phyloP scores from a whole-genome alignment of 1,139 yeast genomes.

The Zygoascus hellenicus region DNA sequence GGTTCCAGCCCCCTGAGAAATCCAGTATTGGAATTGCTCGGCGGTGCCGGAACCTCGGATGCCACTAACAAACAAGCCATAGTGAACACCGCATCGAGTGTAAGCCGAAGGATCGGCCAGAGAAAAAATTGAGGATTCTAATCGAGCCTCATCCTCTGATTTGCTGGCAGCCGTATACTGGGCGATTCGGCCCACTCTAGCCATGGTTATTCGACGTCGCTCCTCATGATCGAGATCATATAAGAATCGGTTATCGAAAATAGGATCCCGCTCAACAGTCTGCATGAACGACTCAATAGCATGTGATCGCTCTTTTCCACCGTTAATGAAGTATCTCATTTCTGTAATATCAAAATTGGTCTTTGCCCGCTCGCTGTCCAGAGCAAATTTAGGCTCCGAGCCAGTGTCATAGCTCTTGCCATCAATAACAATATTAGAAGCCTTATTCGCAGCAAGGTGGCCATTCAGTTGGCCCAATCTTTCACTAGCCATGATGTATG shows the following conservation, averaged over 20 bases:
- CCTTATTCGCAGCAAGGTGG: slow-evolving; percentile 18
- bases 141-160: slow-evolving; percentile 33
- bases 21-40: slow-evolving; percentile 61
- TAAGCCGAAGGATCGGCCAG: slow-evolving; percentile 54
- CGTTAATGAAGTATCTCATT: slow-evolving; percentile 51
- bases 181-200: slow-evolving; percentile 46
- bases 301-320: slow-evolving; percentile 43
- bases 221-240: slow-evolving; percentile 49
- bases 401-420: slow-evolving; percentile 31
- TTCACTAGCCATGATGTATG: background rate
- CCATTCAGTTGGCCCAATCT: background rate
- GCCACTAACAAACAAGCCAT: slow-evolving; percentile 65
- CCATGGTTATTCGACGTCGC: slow-evolving; percentile 49
- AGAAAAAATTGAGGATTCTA: slow-evolving; percentile 39
- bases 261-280: slow-evolving; percentile 51
- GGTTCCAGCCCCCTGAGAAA: slow-evolving; percentile 59
- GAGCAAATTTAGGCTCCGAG: slow-evolving; percentile 35
- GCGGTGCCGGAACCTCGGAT: slow-evolving; percentile 68
- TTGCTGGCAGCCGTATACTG: slow-evolving; percentile 45
- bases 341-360: slow-evolving; percentile 45
- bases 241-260: slow-evolving; percentile 44
- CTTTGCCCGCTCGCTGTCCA: slow-evolving; percentile 44
- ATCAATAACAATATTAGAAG: slow-evolving; percentile 28
- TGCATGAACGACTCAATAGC: slow-evolving; percentile 43
- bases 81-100: slow-evolving; percentile 66